Percentiles rank a stretch among this genome's conserved stretches.
Evolutionary conservation across 1,284 basidiomycete species (phyloP).

Genomic region (Leccinum fallax): DNA sequence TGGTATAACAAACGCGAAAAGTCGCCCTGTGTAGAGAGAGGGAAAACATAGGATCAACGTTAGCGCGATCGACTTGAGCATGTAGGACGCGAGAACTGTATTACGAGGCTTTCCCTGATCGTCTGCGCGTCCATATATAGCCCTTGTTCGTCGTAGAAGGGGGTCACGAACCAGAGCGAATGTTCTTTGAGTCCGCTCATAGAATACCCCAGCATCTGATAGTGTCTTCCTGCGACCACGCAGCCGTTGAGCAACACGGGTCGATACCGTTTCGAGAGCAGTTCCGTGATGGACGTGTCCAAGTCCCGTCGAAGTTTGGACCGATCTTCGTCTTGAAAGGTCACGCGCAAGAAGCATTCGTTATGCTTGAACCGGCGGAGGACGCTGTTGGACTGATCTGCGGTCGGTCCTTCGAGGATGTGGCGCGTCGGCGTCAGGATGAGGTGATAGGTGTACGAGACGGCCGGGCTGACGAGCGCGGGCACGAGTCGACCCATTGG

Average conservation of each 20-base stretch:
- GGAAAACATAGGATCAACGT: conserved; percentile 2
- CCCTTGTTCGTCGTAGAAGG: conserved; percentile 38
- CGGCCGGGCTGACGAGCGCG: conserved; percentile 17
- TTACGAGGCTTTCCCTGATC: conserved; percentile 40
- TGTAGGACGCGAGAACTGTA: conserved; percentile 3
- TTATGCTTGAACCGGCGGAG: conserved; percentile 50
- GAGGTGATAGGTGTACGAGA: conserved; percentile 44
- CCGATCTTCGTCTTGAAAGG: conserved; percentile 62
- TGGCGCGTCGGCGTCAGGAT: conserved; percentile 55
- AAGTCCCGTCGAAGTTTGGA: conserved; percentile 51
- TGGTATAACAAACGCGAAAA: conserved; percentile 37
- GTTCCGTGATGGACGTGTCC: conserved; percentile 45
- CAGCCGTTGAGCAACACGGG: conserved; percentile 48
- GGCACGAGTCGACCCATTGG: conserved; percentile 28
- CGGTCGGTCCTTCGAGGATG: conserved; percentile 54
- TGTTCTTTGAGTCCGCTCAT: conserved; percentile 60
- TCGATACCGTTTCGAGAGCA: conserved; percentile 49
- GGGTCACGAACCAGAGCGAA: conserved; percentile 61
- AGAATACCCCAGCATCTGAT: conserved; percentile 62
- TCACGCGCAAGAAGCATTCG: conserved; percentile 63
- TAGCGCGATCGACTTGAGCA: not conserved
- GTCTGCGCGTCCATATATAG: conserved; percentile 24
- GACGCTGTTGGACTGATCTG: conserved; percentile 64
- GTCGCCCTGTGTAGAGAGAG: conserved; percentile 42
- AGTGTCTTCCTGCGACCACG: conserved; percentile 53